Evolutionary conservation across 768 basidiomycete species (phyloP), one percentile per base, ranked within the genome.

Genomic region (Panus rudis): DNA sequence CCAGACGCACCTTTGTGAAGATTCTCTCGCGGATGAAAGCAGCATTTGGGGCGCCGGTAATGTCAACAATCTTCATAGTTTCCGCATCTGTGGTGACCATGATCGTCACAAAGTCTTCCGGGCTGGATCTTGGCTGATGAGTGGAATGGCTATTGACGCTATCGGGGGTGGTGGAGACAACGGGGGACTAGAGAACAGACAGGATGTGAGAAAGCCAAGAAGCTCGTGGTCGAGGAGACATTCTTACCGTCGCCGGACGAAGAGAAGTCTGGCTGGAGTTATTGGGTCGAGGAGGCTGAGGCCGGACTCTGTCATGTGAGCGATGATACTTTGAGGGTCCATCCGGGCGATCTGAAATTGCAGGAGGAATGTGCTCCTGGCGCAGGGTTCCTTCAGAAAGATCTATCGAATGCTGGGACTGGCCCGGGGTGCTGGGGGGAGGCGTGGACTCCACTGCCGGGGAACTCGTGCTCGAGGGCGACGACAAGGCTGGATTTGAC

Each of bases 11-110:
- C 73, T 86, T 86, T 50, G 75, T 76, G 51, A 87, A 85, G 24
- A 91, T 85, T 41, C 81, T 75, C 59, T 90, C 87, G 51, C 86
- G 78, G 49, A 91, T 84, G 56, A 75, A 78, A 11, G 76, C 75
- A 27, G 81, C 76, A 58, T 69, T 75, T 46, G 68, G 72, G 16
- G 83, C 81, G 24, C 73, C 72, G 25, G 75, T 79, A 49, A 91
- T 76, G 42, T 85, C 81, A 31, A 91, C 84, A 19, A 76, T 69
- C 37, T 74, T 75, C 62, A 81, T 81, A 47, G 79, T 75, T 49
- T 88, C 85, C n/a, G 81, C 79, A 60, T 89, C 85, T 22, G 73
- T 66, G 16, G 87, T 89, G 47, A 84, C 87, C 47, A 60, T 46
- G 2, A 60, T 42, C 21, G 49, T 53, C 13, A 55, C 48, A 37